phyloP scores from a whole-genome alignment of 805 yeast genomes.

The Spathaspora girioi region DNA sequence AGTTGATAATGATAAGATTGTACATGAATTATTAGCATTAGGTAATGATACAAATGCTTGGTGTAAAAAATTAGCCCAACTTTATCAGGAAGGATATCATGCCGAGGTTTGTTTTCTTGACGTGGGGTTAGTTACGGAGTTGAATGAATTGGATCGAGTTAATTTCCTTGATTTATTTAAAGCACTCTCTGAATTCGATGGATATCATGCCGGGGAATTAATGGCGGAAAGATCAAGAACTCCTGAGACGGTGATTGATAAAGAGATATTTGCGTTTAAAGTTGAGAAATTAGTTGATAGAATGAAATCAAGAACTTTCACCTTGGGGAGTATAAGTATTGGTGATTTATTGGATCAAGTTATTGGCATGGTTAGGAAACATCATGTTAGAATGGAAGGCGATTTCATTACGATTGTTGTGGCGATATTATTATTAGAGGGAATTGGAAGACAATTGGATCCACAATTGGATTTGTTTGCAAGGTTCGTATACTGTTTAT shows the following conservation, averaged over 20 bases:
- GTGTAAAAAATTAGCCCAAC: constrained; percentile 40
- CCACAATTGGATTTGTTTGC: constrained; percentile 93
- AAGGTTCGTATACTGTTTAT: constrained; percentile 70
- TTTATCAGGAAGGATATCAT: constrained; percentile 58
- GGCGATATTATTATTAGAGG: constrained; percentile 86
- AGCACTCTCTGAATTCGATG: constrained; percentile 87
- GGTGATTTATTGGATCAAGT: constrained; percentile 88
- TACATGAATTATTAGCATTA: constrained; percentile 35
- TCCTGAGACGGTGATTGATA: constrained; percentile 85
- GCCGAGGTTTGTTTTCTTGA: constrained; percentile 91
- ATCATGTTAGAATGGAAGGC: constrained; percentile 97
- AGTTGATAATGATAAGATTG: constrained; percentile 43
- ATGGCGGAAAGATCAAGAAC: constrained; percentile 95
- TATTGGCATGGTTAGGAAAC: constrained; percentile 84
- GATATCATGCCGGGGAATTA: constrained; percentile 89
- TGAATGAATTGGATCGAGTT: constrained; percentile 69
- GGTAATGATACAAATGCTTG: constrained; percentile 37
- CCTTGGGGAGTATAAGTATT: constrained; percentile 85
- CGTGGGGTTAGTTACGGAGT: constrained; percentile 89
- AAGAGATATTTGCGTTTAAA: constrained; percentile 81
- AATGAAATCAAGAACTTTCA: constrained; percentile 84
- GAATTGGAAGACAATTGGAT: constrained; percentile 91
- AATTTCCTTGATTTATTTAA: constrained; percentile 89
- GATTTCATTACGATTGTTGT: constrained; percentile 95
- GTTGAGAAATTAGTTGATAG: constrained; percentile 79